Conservation (phyloP, 164 flowering plant genomes). For the Houttuynia cordata region DNA sequence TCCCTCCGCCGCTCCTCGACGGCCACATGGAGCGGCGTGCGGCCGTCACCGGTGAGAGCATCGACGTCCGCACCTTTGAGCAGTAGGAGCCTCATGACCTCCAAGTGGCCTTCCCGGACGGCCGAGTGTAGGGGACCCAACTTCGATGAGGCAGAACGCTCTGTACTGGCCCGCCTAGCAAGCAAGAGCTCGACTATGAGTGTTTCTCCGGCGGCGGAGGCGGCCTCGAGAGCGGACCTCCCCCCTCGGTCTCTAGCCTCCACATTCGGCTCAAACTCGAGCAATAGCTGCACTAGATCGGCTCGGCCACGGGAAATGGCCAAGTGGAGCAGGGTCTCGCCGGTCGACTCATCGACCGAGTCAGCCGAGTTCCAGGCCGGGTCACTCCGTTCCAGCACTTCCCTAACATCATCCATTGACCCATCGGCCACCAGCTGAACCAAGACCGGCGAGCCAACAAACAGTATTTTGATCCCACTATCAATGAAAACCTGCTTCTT, state of each 20-base stretch:
- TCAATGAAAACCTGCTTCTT: slow-evolving; percentile 67
- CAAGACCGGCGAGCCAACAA: slow-evolving; percentile 49
- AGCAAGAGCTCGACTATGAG: slow-evolving; percentile 63
- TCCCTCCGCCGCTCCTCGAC: slow-evolving; percentile 45
- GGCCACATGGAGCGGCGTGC: slow-evolving; percentile 52
- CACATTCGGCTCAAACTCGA: slow-evolving; percentile 49
- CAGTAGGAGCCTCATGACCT: slow-evolving; percentile 45
- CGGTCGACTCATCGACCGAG: slow-evolving; percentile 34
- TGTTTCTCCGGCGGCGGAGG: slow-evolving; percentile 42
- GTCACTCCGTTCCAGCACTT: slow-evolving; percentile 53
- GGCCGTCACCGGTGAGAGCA: slow-evolving; percentile 37
- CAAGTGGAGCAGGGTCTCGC: slow-evolving; percentile 51
- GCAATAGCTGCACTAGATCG: slow-evolving; percentile 54
- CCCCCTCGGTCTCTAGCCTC: slow-evolving; percentile 41
- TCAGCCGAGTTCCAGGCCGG: slow-evolving; percentile 35
- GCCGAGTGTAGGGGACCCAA: slow-evolving; percentile 57
- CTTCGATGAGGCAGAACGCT: slow-evolving; percentile 24
- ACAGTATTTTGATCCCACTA: slow-evolving; percentile 49
- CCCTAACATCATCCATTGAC: slow-evolving; percentile 52
- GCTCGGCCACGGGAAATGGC: slow-evolving; percentile 46
- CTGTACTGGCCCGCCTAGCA: slow-evolving; percentile 37
- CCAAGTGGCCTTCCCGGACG: slow-evolving; percentile 42
- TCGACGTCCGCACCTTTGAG: slow-evolving; percentile 45
- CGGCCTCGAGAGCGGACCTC: slow-evolving; percentile 47
- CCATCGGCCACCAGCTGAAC: slow-evolving; percentile 36